These are phyloP conservation scores for Leishmania amazonensis DNA, from an alignment of 208 protist species.

Conservation along the genomic window DNA sequence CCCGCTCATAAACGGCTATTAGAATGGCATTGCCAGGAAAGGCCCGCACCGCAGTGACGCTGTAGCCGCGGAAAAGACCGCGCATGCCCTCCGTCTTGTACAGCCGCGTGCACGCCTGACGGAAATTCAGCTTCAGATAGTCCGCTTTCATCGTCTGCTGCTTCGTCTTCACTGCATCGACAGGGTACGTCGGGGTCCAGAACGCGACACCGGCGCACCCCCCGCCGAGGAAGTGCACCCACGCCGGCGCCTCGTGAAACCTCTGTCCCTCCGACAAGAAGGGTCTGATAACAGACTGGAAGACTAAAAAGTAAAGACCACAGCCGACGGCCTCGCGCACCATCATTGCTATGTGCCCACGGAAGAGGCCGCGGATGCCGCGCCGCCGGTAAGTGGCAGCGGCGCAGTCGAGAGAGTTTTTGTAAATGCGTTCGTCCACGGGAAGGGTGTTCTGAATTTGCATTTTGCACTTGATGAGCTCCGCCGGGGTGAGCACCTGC, in stretches of 20 bases:
- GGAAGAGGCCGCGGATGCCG: conserved; percentile 81
- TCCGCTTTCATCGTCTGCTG: conserved; percentile 88
- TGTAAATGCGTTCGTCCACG: conserved; percentile 67
- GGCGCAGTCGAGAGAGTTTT: conserved; percentile 83
- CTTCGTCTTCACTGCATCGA: conserved; percentile 92
- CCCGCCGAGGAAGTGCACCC: conserved; percentile 83
- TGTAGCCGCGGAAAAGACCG: conserved; percentile 86
- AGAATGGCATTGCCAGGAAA: conserved; percentile 92
- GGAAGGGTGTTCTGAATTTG: conserved; percentile 92
- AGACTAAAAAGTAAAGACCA: conserved; percentile 84
- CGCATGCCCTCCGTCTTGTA: conserved; percentile 86
- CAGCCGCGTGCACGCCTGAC: conserved; percentile 67
- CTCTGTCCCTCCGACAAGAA: conserved; percentile 62
- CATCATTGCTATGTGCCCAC: conserved; percentile 89
- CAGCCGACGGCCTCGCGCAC: conserved; percentile 87
- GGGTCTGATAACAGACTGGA: conserved; percentile 77
- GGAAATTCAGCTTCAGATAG: conserved; percentile 77
- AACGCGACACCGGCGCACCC: conserved; percentile 89
- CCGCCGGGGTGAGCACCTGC: conserved; percentile 85
- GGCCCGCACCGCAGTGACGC: conserved; percentile 85
- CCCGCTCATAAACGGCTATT: conserved; percentile 90
- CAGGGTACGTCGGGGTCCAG: conserved; percentile 90
- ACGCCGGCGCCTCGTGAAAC: conserved; percentile 75
- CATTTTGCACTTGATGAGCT: conserved; percentile 93
- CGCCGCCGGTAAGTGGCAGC: conserved; percentile 55